Percentiles rank a stretch among this genome's conserved stretches.
Evolutionary conservation across 2,329 filamentous ascomycete species (phyloP).

Genomic region (Sclerotinia sclerotiorum): DNA sequence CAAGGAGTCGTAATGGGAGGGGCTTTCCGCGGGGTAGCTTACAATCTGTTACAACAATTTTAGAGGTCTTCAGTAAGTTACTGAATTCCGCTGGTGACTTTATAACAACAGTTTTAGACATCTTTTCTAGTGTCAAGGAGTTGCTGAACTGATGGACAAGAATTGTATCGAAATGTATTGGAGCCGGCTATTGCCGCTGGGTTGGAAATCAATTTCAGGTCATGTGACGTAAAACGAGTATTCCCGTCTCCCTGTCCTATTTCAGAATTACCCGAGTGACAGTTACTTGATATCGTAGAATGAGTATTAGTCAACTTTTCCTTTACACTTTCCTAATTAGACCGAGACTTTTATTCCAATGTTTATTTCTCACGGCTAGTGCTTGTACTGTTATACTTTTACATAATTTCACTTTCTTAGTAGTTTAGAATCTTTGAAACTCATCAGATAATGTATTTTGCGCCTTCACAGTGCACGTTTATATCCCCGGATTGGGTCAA

Average conservation of each 20-base stretch:
- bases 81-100: conserved; percentile 63
- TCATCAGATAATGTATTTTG: no score
- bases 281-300: not conserved
- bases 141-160: not conserved
- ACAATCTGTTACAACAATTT: conserved; percentile 88
- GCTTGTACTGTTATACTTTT: not conserved
- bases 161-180: conserved; percentile 2
- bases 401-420: not conserved
- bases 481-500: no score
- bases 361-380: not conserved
- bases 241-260: not conserved
- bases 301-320: not conserved
- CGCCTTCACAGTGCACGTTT: no score
- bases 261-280: not conserved
- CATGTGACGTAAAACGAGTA: conserved; percentile 2
- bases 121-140: conserved; percentile 26
- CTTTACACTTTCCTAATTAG: not conserved
- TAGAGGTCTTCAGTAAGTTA: conserved; percentile 66
- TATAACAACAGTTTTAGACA: conserved; percentile 47
- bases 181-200: conserved; percentile 15
- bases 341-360: no score
- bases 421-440: no score
- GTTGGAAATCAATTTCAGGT: not conserved
- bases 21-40: conserved; percentile 45
- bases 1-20: not conserved